phyloP scores from a whole-genome alignment of 257 asterid genomes.

The Mitragyna speciosa region DNA sequence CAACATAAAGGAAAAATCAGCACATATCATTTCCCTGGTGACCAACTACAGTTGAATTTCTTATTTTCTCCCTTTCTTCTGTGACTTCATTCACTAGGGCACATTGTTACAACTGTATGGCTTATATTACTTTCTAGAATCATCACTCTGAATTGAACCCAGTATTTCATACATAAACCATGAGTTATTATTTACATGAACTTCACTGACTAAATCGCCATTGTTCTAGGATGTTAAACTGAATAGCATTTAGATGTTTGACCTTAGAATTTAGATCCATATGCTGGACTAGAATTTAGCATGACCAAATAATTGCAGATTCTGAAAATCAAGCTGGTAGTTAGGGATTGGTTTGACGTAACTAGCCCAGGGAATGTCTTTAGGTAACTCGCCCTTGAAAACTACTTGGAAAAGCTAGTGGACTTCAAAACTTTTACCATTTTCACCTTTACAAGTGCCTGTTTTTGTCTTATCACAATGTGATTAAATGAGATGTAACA shows the following conservation, averaged over 20 bases:
- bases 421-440: background rate
- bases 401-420: background rate
- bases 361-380: no score
- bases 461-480: no score
- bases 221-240: no score
- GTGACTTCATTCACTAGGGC: background rate
- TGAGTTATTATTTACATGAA: background rate
- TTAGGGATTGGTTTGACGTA: background rate
- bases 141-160: background rate
- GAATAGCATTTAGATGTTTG: background rate
- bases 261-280: background rate
- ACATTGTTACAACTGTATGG: background rate
- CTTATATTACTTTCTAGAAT: background rate
- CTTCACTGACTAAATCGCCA: background rate
- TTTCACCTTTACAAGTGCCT: no score
- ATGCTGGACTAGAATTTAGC: background rate
- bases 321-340: background rate
- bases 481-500: background rate
- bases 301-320: background rate
- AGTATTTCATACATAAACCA: background rate
- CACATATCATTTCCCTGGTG: no score
- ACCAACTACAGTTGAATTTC: background rate
- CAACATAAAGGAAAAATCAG: background rate
- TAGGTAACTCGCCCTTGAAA: background rate
- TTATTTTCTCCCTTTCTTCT: background rate